A percentile compares a stretch with the other conserved stretches of the same genome.
phyloP scores from a whole-genome alignment of 2,329 filamentous ascomycete genomes.

The Sphaerulina musiva region DNA sequence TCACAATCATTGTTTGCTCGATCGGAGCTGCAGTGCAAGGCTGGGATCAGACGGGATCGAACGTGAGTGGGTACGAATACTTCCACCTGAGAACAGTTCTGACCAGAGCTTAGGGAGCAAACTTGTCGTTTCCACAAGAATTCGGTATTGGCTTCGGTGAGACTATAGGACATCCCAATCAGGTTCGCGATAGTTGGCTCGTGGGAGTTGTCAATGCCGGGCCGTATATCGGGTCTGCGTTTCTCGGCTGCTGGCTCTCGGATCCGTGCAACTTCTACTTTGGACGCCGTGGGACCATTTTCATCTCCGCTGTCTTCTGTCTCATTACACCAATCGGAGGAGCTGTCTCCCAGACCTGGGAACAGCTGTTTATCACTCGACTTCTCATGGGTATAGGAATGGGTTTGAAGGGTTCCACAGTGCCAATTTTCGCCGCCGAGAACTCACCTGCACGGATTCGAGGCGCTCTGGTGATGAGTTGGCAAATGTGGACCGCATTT shows the following conservation, averaged over 20 bases:
- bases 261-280: conserved; percentile 41
- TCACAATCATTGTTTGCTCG: conserved; percentile 48
- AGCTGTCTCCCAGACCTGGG: conserved; percentile 52
- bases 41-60: conserved; percentile 31
- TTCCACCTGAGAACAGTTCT: background rate
- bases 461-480: conserved; percentile 52
- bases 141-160: conserved; percentile 29
- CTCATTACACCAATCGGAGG: conserved; percentile 64
- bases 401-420: conserved; percentile 41
- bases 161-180: conserved; percentile 27
- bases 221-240: conserved; percentile 44
- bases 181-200: conserved; percentile 49
- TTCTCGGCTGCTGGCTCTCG: conserved; percentile 25
- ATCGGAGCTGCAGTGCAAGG: conserved; percentile 49
- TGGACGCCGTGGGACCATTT: conserved; percentile 36
- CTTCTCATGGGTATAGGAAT: conserved; percentile 39
- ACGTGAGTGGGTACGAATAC: conserved; percentile 20
- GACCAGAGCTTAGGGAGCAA: conserved; percentile 36
- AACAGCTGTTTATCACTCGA: conserved; percentile 37
- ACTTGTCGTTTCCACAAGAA: conserved; percentile 43
- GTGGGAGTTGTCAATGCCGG: conserved; percentile 61
- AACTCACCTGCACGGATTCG: conserved; percentile 51
- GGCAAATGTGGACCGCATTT: conserved; percentile 40
- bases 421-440: conserved; percentile 49
- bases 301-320: conserved; percentile 47